A percentile compares a stretch with the other conserved stretches of the same genome.
phyloP scores from a whole-genome alignment of 441 rosid genomes.

The Arabidopsis lyrata region DNA sequence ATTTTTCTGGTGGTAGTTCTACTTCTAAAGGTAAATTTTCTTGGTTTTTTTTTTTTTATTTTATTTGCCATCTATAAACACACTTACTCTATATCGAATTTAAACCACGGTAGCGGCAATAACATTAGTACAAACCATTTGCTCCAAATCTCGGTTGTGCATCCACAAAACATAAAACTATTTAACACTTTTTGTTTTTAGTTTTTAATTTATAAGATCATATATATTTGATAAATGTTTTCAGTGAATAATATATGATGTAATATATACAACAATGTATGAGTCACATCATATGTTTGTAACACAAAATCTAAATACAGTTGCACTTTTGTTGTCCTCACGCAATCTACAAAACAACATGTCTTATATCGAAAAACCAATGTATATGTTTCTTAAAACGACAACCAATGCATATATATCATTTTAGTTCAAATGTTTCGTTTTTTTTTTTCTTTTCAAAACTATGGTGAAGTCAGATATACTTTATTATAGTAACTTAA shows the following conservation, averaged over 20 bases:
- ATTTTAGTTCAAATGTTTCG: neutral
- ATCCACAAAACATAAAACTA: neutral
- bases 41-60: neutral
- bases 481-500: neutral
- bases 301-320: conserved; percentile 14
- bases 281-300: conserved; percentile 20
- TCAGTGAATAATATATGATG: neutral
- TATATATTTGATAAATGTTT: conserved; percentile 2
- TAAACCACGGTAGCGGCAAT: neutral
- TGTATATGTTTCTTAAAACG: neutral
- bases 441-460: neutral
- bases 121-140: neutral
- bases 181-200: too few relatives aligned
- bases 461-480: neutral
- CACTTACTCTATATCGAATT: neutral
- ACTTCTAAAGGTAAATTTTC: conserved; percentile 36
- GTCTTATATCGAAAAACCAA: neutral
- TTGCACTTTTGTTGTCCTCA: conserved; percentile 29
- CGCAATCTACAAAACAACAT: conserved; percentile 2
- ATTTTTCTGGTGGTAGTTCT: conserved; percentile 37
- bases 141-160: neutral
- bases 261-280: conserved; percentile 2
- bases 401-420: neutral
- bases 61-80: neutral
- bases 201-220: neutral